These are phyloP conservation scores for Candida succiphila DNA, from an alignment of 805 yeast genomes.

Conservation along the genomic window DNA sequence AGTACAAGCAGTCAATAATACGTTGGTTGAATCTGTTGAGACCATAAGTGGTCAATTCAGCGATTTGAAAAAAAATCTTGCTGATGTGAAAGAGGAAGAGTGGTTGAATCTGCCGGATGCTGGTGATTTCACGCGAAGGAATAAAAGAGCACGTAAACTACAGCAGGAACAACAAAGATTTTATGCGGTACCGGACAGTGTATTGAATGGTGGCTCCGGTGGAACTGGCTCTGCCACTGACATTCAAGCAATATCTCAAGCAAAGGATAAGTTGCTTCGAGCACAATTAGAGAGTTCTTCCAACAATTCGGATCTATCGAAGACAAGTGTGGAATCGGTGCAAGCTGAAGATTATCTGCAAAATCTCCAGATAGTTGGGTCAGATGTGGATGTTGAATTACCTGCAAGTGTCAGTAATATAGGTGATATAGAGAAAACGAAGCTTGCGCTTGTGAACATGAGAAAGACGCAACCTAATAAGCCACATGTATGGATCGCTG, in stretches of 20 bases:
- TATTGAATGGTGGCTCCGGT: slow-evolving; percentile 29
- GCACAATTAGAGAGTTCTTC: slow-evolving; percentile 37
- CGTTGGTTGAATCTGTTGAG: slow-evolving; percentile 15
- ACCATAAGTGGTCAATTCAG: slow-evolving; percentile 46
- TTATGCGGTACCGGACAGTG: slow-evolving; percentile 76
- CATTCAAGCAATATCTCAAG: slow-evolving; percentile 48
- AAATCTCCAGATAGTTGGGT: slow-evolving; percentile 21
- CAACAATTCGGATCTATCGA: slow-evolving; percentile 4
- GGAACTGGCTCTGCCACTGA: slow-evolving; percentile 25
- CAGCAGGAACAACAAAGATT: slow-evolving; percentile 55
- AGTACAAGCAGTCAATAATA: slow-evolving; percentile 9
- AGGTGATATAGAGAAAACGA: slow-evolving; percentile 50
- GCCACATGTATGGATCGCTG: slow-evolving; percentile 78
- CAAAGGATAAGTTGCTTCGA: slow-evolving; percentile 50
- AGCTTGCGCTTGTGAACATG: slow-evolving; percentile 55
- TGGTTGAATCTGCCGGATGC: slow-evolving; percentile 86
- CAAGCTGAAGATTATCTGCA: slow-evolving; percentile 31
- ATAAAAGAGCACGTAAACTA: slow-evolving; percentile 59
- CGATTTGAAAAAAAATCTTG: slow-evolving; percentile 56
- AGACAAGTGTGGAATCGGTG: slow-evolving; percentile 6
- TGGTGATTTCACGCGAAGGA: slow-evolving; percentile 73
- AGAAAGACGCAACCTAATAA: slow-evolving; percentile 64
- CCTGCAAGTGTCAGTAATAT: slow-evolving; percentile 21
- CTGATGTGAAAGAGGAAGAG: slow-evolving; percentile 51
- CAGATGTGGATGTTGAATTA: slow-evolving; percentile 3